Percentiles rank a stretch among this genome's conserved stretches.
Conservation (phyloP, 2,329 filamentous ascomycete species). For the Sarocladiaceae sp. region DNA sequence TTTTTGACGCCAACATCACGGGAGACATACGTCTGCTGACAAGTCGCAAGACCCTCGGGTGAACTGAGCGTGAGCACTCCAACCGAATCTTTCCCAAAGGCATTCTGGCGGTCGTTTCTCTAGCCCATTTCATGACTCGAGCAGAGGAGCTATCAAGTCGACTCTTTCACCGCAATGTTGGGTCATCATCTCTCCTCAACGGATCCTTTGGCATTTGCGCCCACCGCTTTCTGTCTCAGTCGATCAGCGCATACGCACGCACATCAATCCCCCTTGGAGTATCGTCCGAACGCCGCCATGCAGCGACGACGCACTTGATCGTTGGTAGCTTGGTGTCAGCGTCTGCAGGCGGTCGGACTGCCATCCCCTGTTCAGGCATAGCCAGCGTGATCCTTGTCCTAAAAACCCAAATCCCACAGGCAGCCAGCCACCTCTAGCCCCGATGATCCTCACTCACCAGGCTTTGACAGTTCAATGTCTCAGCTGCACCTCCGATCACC, state of each 20-base stretch:
- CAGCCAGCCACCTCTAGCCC: neutral
- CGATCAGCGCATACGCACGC: neutral
- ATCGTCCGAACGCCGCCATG: neutral
- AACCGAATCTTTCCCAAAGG: too few species aligned
- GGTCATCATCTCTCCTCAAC: neutral
- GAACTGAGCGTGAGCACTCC: too few species aligned
- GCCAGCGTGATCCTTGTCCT: too few species aligned
- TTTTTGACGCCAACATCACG: too few species aligned
- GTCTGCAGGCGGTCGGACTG: too few species aligned
- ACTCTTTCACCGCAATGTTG: neutral
- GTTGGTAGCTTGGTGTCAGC: too few species aligned
- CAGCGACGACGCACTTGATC: neutral
- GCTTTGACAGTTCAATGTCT: slow-evolving; percentile 7
- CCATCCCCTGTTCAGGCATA: too few species aligned
- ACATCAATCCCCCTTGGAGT: neutral
- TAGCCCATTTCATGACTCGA: neutral
- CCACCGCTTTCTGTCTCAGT: slow-evolving; percentile 2
- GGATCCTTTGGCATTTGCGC: neutral
- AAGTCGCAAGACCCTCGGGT: too few species aligned
- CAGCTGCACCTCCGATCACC: slow-evolving; percentile 5
- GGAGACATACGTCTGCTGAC: too few species aligned
- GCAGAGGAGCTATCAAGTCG: neutral
- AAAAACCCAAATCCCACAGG: too few species aligned
- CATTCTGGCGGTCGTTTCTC: too few species aligned
- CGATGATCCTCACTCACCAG: neutral